Base-by-base conservation (phyloP, 2,329 filamentous ascomycete genomes). In the Trichophyton schoenleinii region DNA sequence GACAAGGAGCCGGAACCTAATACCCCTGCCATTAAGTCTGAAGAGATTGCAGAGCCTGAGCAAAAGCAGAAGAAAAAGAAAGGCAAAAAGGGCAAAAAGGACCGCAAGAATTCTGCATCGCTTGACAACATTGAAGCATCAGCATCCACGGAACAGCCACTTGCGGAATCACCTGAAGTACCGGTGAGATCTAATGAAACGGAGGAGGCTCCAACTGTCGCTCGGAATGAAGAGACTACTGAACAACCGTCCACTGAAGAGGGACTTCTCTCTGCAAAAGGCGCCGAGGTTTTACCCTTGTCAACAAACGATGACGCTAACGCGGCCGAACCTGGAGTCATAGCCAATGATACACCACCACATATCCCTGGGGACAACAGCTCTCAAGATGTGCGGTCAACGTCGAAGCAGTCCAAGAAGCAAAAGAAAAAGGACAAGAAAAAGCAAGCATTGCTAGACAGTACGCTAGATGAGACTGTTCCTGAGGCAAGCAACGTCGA, bases 341-440 rank as follows among this genome's bases (percentile, higher is more conserved):
- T 44, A 60, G 61, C 59, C 58, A 64, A 60, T 64, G 55, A 64
- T 9, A 31, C 15, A 0, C 28, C 20, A 57, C 61, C 59, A 64
- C 57, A 63, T 61, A 36, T 61, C 18, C 31, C 60, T 31, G 59
- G 18, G 11, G 31, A 41, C 18, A 25, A 46, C 57, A 55, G 44
- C 28, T 48, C 36, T 52, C 58, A 61, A 31, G 59, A 62, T 34
- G 36, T 44, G 20, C 62, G 44, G 61, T 36, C 59, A 53, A 44
- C 48, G n/a, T 38, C 59, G 31, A 61, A 59, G 52, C 63, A 48
- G 3, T 63, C 66, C 13, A 67, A 64, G 48, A 67, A 67, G 31
- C 64, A 67, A 57, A 66, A 60, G 31, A 63, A 59, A 52, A 67
- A 67, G 38, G 64, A 63, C 38, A 67, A 67, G 48, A 62, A 57